Percentiles rank a stretch among this genome's conserved stretches.
Evolutionary conservation across 257 asterid species (phyloP).

Genomic region (Handroanthus guayacan): DNA sequence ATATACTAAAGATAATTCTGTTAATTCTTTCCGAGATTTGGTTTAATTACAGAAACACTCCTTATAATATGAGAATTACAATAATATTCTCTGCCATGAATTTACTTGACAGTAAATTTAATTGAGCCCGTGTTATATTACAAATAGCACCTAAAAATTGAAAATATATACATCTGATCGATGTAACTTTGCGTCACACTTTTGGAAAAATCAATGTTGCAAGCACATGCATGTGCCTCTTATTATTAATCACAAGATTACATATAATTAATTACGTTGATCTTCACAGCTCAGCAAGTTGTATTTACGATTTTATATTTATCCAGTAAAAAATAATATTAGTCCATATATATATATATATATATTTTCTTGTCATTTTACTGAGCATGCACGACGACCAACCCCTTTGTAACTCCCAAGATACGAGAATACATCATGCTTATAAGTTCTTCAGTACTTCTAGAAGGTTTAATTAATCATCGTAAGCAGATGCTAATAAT

Average conservation of each 20-base stretch:
- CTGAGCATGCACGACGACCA: constrained; percentile 3
- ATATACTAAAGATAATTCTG: too few relatives aligned
- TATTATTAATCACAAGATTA: background rate
- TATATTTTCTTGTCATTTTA: constrained; percentile 15
- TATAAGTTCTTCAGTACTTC: constrained; percentile 6
- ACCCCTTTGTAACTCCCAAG: constrained; percentile 1
- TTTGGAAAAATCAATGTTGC: constrained; percentile 9
- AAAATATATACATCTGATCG: background rate
- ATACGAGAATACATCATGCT: constrained; percentile 36
- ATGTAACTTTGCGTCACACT: background rate
- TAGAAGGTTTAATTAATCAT: constrained; percentile 35
- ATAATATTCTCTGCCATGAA: too few relatives aligned
- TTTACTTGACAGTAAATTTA: too few relatives aligned
- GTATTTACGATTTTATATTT: constrained; percentile 8
- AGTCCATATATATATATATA: background rate
- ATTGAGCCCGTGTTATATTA: too few relatives aligned
- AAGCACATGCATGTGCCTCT: background rate
- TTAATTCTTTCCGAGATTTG: too few relatives aligned
- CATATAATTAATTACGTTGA: constrained; percentile 25
- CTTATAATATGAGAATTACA: too few relatives aligned
- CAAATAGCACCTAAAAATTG: too few relatives aligned
- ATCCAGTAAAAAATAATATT: background rate
- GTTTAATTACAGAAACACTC: too few relatives aligned
- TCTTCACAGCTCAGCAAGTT: constrained; percentile 26
- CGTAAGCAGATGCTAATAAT: constrained; percentile 32